Evolutionary conservation across 164 flowering plant species (phyloP).

Genomic region (Kingdonia uniflora): DNA sequence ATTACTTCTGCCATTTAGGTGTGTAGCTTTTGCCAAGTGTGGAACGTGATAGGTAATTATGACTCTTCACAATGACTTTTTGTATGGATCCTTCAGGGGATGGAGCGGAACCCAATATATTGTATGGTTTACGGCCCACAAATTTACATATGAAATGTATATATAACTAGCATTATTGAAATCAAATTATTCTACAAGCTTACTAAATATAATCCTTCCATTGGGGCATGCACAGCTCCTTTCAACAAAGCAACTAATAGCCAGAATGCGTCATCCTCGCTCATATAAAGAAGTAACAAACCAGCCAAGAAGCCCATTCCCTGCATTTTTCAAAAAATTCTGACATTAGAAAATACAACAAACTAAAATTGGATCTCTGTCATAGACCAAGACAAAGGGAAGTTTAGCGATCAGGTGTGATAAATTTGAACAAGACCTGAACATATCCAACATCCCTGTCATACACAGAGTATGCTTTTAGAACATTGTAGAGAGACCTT

Average conservation of each 20-base stretch:
- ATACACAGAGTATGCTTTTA: slow-evolving; percentile 95
- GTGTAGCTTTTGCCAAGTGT: too few relatives aligned
- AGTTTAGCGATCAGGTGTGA: not conserved
- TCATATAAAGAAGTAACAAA: slow-evolving; percentile 94
- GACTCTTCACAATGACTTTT: too few relatives aligned
- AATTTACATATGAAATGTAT: too few relatives aligned
- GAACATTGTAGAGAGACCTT: slow-evolving; percentile 94
- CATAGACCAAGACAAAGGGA: not conserved
- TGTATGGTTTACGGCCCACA: too few relatives aligned
- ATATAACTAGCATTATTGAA: too few relatives aligned
- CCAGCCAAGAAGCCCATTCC: slow-evolving; percentile 99
- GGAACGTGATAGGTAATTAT: too few relatives aligned
- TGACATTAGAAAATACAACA: slow-evolving; percentile 1
- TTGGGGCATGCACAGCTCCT: slow-evolving; percentile 98
- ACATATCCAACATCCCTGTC: slow-evolving; percentile 99
- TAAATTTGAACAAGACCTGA: slow-evolving; percentile 45
- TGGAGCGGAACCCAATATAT: too few relatives aligned
- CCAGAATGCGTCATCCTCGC: slow-evolving; percentile 99
- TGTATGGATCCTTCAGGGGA: too few relatives aligned
- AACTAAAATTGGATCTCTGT: not conserved
- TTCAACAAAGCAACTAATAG: slow-evolving; percentile 85
- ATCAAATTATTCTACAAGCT: too few relatives aligned
- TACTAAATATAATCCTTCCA: slow-evolving; percentile 98
- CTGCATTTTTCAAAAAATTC: slow-evolving; percentile 37
- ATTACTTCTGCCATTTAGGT: too few relatives aligned